Conservation (phyloP, 2,329 filamentous ascomycete genomes). For the Ceratocystis cacaofunesta region DNA sequence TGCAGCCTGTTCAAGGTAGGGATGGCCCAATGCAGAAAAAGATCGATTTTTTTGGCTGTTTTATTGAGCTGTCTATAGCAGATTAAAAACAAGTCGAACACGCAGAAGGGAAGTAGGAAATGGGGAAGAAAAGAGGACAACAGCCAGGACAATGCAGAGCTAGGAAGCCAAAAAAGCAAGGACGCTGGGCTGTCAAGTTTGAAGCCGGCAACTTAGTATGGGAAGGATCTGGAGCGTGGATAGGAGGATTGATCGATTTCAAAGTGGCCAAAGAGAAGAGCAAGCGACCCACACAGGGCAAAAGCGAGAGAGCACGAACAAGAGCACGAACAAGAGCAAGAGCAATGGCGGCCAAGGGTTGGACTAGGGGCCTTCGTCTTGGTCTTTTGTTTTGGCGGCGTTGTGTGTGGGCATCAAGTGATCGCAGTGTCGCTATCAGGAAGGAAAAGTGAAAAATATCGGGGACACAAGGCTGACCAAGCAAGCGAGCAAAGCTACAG, state of each 20-base stretch:
- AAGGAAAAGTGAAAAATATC: not conserved
- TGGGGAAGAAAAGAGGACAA: not conserved
- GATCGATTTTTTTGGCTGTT: not conserved
- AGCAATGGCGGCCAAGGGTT: not conserved
- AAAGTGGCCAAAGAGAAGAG: not conserved
- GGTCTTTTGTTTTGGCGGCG: not conserved
- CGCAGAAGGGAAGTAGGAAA: not conserved
- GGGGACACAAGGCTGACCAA: not conserved
- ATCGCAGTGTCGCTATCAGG: not conserved
- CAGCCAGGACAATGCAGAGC: not conserved
- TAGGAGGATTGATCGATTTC: constrained; percentile 7
- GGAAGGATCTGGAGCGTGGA: constrained; percentile 6
- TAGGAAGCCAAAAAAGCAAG: not conserved
- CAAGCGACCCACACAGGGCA: not conserved
- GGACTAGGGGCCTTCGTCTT: not conserved
- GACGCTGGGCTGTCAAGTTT: constrained; percentile 1
- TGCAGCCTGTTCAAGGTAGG: not conserved
- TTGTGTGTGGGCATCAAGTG: not conserved
- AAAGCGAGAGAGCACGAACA: not conserved
- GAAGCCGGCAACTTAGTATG: constrained; percentile 4
- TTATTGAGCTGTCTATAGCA: not conserved
- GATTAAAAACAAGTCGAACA: not conserved
- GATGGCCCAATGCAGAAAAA: not conserved
- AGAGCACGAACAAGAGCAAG: not conserved
- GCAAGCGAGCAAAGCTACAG: not conserved